Base-by-base conservation (phyloP, 1,284 basidiomycete species). In the Tetrapyrgos nigripes region DNA sequence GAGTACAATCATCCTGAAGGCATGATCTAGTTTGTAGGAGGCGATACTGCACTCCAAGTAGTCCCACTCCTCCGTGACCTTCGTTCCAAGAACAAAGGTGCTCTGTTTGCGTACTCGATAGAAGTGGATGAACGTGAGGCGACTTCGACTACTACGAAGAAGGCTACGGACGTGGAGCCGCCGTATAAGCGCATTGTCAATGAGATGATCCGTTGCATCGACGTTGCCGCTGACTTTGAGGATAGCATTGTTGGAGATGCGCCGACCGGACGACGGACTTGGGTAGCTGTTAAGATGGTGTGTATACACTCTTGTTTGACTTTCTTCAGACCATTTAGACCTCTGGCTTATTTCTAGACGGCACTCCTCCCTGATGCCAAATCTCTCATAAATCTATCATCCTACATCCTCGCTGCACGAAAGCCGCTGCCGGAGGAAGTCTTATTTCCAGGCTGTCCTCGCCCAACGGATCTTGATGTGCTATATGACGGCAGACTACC, bases 41-140 rank as follows among this genome's bases (percentile, higher is more conserved):
- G 92, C 3, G 94, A 97, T 61, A 89, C 90, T 0, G 89, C 90
- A 0, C 81, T 84, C 31, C 88, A 83, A 43, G 86, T 88, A 13
- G 65, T 93, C 8, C 86, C 89, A 2, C 69, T 91, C 3, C 83
- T 97, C 48, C 78, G 81, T 43, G 69, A 74, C 17, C 78, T 97
- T 31, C 83, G 92, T 24, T 69, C 73, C 10, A 82, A 84, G 62
- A 89, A 91, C 65, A 90, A 89, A 61, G 95, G 93, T 4, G 80
- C 84, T n/a, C 77, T 97, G 17, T 86, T 97, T 64, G 89, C 85
- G 33, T 96, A 96, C 75, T 92, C 88, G 47, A 93, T 94, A 26
- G 94, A 96, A 73, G 93, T 92, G 10, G 86, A 93, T 62, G 83
- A 87, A 65, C 76, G 77, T 9, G 77, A 83, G 55, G 83, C 82